phyloP scores from a whole-genome alignment of 768 basidiomycete genomes.

The Pisolithus sp. region DNA sequence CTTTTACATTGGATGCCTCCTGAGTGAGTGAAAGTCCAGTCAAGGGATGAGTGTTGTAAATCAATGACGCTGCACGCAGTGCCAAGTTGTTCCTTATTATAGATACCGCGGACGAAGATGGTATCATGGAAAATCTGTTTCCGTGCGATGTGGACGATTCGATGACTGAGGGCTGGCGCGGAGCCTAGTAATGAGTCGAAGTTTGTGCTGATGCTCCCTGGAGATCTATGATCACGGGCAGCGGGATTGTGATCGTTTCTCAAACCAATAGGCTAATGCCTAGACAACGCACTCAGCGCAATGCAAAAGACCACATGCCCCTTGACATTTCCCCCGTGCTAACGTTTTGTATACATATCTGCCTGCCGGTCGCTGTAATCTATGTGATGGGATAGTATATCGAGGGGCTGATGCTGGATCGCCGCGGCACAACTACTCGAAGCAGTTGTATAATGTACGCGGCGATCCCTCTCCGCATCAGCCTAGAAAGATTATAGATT shows the following conservation, averaged over 20 bases:
- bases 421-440: no score
- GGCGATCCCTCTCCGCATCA: no score
- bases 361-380: no score
- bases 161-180: conserved; percentile 21
- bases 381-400: no score
- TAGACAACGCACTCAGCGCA: no score
- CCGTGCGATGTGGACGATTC: conserved; percentile 22
- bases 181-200: conserved; percentile 16
- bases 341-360: no score
- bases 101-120: conserved; percentile 17
- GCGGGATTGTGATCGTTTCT: background rate
- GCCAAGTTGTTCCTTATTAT: conserved; percentile 22
- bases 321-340: no score
- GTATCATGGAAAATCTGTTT: conserved; percentile 23
- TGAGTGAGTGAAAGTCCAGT: conserved; percentile 9
- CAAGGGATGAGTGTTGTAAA: background rate
- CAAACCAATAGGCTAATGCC: no score
- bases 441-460: no score
- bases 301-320: no score
- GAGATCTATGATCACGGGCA: conserved; percentile 11
- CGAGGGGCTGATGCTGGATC: no score
- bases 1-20: conserved; percentile 19
- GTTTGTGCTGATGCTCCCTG: conserved; percentile 20
- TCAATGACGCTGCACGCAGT: conserved; percentile 4
- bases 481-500: no score